These are phyloP conservation scores for Beauveria sp. DNA, from an alignment of 2,329 filamentous ascomycete species.

Conservation along the genomic window DNA sequence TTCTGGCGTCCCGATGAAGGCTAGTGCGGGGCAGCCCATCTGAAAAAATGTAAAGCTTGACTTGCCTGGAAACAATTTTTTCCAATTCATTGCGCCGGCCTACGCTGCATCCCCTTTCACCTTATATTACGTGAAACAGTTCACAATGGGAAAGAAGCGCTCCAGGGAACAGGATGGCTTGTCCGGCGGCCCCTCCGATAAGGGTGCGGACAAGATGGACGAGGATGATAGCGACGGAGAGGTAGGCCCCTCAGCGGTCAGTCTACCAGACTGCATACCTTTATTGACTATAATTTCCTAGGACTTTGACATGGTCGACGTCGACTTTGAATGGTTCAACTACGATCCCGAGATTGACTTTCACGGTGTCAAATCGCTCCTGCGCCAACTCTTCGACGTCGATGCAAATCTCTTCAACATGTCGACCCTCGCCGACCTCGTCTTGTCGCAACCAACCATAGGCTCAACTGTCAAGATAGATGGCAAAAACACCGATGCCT, in stretches of 20 bases:
- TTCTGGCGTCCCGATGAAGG: background rate
- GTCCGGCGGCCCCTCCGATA: constrained; percentile 31
- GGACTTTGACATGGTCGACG: constrained; percentile 87
- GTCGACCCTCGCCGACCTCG: constrained; percentile 76
- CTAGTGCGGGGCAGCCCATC: constrained; percentile 8
- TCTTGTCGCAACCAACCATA: constrained; percentile 78
- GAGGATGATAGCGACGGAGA: constrained; percentile 48
- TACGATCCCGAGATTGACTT: constrained; percentile 86
- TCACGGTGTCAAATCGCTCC: constrained; percentile 82
- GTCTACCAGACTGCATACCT: background rate
- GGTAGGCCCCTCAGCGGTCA: constrained; percentile 24
- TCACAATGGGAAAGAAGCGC: constrained; percentile 43
- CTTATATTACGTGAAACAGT: background rate
- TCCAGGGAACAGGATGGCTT: constrained; percentile 39
- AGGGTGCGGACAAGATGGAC: constrained; percentile 42
- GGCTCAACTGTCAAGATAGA: constrained; percentile 98
- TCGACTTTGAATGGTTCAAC: constrained; percentile 99
- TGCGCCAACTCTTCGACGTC: constrained; percentile 87
- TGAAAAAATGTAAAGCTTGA: constrained; percentile 5
- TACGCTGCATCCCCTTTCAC: background rate
- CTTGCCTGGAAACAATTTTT: background rate
- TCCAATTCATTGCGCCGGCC: background rate
- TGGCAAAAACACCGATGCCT: constrained; percentile 84
- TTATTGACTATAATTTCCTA: constrained; percentile 27
- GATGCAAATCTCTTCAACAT: constrained; percentile 82